These are phyloP conservation scores for Cryptococcus maquisensis DNA, from an alignment of 1,284 basidiomycete species.

Conservation along the genomic window DNA sequence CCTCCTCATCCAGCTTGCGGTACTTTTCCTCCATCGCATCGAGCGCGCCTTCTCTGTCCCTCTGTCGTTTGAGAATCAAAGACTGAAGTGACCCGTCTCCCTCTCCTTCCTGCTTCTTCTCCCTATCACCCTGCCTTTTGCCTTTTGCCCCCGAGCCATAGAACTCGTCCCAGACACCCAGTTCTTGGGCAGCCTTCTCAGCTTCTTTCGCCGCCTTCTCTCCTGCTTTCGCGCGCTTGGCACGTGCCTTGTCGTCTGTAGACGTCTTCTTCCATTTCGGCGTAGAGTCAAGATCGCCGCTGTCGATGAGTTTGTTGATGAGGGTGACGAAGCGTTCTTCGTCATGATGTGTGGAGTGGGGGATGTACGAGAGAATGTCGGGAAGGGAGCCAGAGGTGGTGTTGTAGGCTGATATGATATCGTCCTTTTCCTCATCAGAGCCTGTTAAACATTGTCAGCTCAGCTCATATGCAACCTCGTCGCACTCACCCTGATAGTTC, in stretches of 20 bases:
- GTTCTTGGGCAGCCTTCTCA: slow-evolving; percentile 74
- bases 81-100: slow-evolving; percentile 69
- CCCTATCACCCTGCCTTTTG: slow-evolving; percentile 59
- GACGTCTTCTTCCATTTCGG: slow-evolving; percentile 63
- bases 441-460: slow-evolving; percentile 52
- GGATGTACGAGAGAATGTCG: slow-evolving; percentile 75
- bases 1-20: slow-evolving; percentile 34
- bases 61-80: slow-evolving; percentile 71
- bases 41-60: slow-evolving; percentile 64
- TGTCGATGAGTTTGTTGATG: slow-evolving; percentile 63
- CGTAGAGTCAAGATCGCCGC: slow-evolving; percentile 57
- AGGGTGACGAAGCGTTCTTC: slow-evolving; percentile 73
- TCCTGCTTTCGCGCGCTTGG: slow-evolving; percentile 67
- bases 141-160: slow-evolving; percentile 75
- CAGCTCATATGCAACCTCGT: background rate
- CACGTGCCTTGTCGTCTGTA: slow-evolving; percentile 69
- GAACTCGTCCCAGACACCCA: slow-evolving; percentile 94
- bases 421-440: slow-evolving; percentile 73
- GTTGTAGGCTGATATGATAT: slow-evolving; percentile 69
- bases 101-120: slow-evolving; percentile 55
- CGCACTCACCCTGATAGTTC: slow-evolving; percentile 73
- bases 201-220: slow-evolving; percentile 78
- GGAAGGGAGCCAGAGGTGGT: slow-evolving; percentile 65
- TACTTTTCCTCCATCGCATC: slow-evolving; percentile 81
- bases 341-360: slow-evolving; percentile 74